Evolutionary conservation across 1,284 basidiomycete species (phyloP).

Genomic region (Cronartium quercuum): DNA sequence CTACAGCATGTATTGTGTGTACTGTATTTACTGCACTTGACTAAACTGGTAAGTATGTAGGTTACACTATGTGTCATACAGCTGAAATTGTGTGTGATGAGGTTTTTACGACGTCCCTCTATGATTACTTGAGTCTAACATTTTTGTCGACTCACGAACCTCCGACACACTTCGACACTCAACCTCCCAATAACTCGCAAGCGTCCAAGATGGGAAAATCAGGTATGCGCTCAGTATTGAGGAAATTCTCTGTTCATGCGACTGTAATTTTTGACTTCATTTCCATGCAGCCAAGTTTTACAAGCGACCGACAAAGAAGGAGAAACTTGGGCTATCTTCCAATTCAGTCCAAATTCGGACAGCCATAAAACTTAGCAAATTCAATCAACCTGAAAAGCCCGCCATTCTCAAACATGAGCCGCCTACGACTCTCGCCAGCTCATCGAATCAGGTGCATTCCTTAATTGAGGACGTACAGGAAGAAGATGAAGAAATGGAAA

Average conservation of each 20-base stretch:
- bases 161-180: too few species aligned
- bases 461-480: slow-evolving; percentile 1
- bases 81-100: too few species aligned
- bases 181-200: not conserved
- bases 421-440: not conserved
- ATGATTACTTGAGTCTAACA: too few species aligned
- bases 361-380: slow-evolving; percentile 15
- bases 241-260: too few species aligned
- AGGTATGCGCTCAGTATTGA: not conserved
- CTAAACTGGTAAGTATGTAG: too few species aligned
- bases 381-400: slow-evolving; percentile 7
- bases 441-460: not conserved
- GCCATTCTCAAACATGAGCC: slow-evolving; percentile 5
- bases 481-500: slow-evolving; percentile 3
- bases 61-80: too few species aligned
- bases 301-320: slow-evolving; percentile 29
- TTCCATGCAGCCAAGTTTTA: slow-evolving; percentile 16
- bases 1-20: too few species aligned
- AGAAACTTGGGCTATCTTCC: slow-evolving; percentile 35
- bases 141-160: too few species aligned
- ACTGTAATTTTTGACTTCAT: not conserved
- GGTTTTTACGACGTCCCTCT: too few species aligned
- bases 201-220: not conserved
- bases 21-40: too few species aligned
- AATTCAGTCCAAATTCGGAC: not conserved